Evolutionary conservation across 306 rosid genomes (phyloP).

Genomic region (Luffa acutangula): DNA sequence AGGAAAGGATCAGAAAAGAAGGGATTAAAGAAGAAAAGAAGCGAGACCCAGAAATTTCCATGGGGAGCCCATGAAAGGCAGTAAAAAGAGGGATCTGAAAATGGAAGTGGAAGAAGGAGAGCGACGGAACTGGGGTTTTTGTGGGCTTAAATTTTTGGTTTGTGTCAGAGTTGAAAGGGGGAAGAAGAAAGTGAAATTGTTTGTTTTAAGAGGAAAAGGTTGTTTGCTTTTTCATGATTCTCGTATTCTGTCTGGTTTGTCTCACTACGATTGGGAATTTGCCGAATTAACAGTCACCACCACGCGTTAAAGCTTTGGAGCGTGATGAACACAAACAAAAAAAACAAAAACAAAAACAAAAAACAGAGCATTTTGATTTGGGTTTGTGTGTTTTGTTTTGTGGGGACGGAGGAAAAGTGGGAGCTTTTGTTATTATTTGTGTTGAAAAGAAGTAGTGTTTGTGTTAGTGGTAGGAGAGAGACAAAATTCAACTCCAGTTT

Average conservation of each 20-base stretch:
- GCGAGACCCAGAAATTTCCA: background rate
- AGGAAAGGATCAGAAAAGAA: background rate
- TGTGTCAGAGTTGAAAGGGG: background rate
- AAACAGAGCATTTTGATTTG: no score
- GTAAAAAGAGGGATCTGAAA: background rate
- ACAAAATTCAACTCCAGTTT: no score
- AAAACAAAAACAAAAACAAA: background rate
- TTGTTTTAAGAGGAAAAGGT: background rate
- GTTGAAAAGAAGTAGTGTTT: no score
- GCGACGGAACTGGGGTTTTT: background rate
- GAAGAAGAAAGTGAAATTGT: background rate
- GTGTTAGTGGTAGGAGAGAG: no score
- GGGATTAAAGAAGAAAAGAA: background rate
- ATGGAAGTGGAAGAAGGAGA: background rate
- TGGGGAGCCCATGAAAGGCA: background rate
- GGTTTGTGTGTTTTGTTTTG: no score
- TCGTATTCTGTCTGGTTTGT: background rate
- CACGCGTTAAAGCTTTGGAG: background rate
- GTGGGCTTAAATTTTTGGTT: background rate
- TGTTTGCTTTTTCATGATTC: background rate
- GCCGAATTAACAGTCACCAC: background rate
- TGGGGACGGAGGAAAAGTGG: no score
- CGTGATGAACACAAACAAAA: background rate
- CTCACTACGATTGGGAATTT: background rate
- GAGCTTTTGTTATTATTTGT: no score